Evolutionary conservation across 352 stramenopile genomes (phyloP), one percentile per base, ranked within the genome.

Genomic region (Lagenidium giganteum): DNA sequence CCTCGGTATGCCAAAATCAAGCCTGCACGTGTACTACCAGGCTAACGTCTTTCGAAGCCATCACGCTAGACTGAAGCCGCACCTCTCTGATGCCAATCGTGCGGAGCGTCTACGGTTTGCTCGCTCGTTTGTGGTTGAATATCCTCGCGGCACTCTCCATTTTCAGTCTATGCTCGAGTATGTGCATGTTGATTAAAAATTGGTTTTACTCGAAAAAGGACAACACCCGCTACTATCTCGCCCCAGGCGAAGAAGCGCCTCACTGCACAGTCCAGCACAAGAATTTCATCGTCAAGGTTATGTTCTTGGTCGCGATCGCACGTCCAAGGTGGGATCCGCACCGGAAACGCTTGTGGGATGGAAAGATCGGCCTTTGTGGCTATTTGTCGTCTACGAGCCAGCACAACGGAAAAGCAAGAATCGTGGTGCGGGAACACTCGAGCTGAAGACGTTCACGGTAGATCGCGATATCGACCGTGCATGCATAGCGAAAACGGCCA

Each of bases 381-480:
- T 35, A 16, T 63, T 64, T 40, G 58, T 57, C 11, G n/a, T 48
- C 8, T 29, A 32, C 9, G 58, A 56, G 7, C 13, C 37, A 9
- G 44, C 53, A 1, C 13, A 61, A 36, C 43, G 58, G 8, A 25
- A 37, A 8, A 54, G 27, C 13, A 52, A 54, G 31, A 57, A 63
- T 18, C 50, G 42, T 5, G 16, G 32, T 9, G 33, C 39, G 20
- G 49, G 59, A 1, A 57, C 53, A 12, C 27, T 57, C 1, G 44
- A 61, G 25, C n/a, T 57, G 30, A 63, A 64, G 37, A n/a, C n/a
- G 0, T 36, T 53, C 22, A 56, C 13, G 6, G 43, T 67, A 2
- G 50, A 51, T 16, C 30, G 44, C 1, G 43, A 47, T 5, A 39
- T 40, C 7, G 51, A 67, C 28, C 51, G 42, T n/a, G 12, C 14